Evolutionary conservation across 2,329 filamentous ascomycete species (phyloP).

Genomic region (Boeremia lycopersici): DNA sequence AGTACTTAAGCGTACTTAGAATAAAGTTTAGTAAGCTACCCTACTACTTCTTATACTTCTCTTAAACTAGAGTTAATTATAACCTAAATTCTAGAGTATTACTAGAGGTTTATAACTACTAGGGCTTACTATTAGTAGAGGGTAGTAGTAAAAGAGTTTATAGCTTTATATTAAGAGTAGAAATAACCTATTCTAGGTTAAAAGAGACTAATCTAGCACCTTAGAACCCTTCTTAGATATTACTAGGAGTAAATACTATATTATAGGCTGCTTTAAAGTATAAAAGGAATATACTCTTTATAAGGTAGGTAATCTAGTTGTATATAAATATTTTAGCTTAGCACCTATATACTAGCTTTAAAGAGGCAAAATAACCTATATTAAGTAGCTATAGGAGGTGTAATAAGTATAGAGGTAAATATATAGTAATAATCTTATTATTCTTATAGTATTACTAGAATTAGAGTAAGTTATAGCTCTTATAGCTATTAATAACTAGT

Average conservation of each 20-base stretch:
- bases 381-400: too few species aligned
- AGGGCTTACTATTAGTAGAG: not conserved
- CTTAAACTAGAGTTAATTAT: not conserved
- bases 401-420: not conserved
- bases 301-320: too few species aligned
- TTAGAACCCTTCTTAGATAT: not conserved
- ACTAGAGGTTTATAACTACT: not conserved
- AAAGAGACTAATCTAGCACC: too few species aligned
- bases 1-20: not conserved
- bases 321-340: too few species aligned
- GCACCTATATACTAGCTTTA: not conserved
- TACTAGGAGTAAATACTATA: not conserved
- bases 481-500: slow-evolving; percentile 14
- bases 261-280: not conserved
- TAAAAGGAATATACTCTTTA: not conserved
- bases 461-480: slow-evolving; percentile 8
- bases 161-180: too few species aligned
- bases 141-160: not conserved
- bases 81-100: not conserved
- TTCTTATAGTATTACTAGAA: slow-evolving; percentile 13
- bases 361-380: not conserved
- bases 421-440: slow-evolving; percentile 8
- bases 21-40: not conserved
- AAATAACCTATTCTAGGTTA: too few species aligned
- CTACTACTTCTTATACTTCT: not conserved